Conservation (phyloP, 1,139 yeast genomes). For the Sugiyamaella japonica region DNA sequence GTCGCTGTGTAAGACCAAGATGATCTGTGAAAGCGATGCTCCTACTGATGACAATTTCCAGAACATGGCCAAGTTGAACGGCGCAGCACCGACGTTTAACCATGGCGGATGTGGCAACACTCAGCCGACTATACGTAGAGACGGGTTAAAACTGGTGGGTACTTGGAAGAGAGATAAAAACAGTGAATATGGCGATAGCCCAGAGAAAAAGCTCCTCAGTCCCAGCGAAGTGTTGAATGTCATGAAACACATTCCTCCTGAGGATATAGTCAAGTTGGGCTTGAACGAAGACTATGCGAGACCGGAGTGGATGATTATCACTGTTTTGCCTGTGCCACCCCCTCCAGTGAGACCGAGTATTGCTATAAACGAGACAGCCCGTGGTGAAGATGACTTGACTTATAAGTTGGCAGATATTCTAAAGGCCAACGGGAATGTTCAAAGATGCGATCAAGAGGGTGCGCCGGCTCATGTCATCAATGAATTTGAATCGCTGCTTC, state of each 20-base stretch:
- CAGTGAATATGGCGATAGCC: constrained; percentile 79
- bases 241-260: constrained; percentile 83
- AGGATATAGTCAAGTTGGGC: constrained; percentile 81
- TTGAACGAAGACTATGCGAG: constrained; percentile 95
- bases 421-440: constrained; percentile 94
- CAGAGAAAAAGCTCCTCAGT: constrained; percentile 85
- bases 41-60: constrained; percentile 57
- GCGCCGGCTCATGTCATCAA: constrained; percentile 98
- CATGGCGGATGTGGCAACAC: constrained; percentile 99
- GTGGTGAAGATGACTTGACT: constrained; percentile 99
- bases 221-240: constrained; percentile 90
- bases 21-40: constrained; percentile 87
- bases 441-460: constrained; percentile 95
- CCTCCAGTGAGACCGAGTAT: constrained; percentile 99
- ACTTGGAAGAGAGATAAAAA: constrained; percentile 92
- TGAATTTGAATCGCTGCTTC: constrained; percentile 93
- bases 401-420: constrained; percentile 95
- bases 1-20: constrained; percentile 85
- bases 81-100: constrained; percentile 45
- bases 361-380: constrained; percentile 96
- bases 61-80: constrained; percentile 35
- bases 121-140: constrained; percentile 94
- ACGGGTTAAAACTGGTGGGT: constrained; percentile 94
- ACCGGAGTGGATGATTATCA: constrained; percentile 97
- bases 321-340: constrained; percentile 99